Evolutionary conservation across 2,329 filamentous ascomycete species (phyloP).

Genomic region (Cryphonectria naterciae): DNA sequence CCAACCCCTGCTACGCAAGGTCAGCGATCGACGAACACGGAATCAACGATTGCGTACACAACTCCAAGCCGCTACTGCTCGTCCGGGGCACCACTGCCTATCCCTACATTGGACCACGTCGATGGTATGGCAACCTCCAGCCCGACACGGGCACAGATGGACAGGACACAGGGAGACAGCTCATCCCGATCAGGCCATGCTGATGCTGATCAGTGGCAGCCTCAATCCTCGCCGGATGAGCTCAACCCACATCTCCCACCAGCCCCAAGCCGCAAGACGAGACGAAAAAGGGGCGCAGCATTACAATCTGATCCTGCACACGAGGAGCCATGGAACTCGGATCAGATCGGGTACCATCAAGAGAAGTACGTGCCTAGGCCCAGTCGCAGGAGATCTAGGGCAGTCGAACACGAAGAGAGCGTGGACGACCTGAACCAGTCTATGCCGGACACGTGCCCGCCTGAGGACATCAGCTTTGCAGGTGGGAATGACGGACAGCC

Average conservation of each 20-base stretch:
- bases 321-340: constrained; percentile 28
- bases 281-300: constrained; percentile 19
- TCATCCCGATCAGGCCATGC: background rate
- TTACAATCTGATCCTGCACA: constrained; percentile 2
- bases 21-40: constrained; percentile 31
- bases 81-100: constrained; percentile 27
- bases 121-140: constrained; percentile 10
- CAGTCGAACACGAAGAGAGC: constrained; percentile 13
- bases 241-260: constrained; percentile 13
- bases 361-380: constrained; percentile 20
- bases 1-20: constrained; percentile 20
- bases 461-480: background rate
- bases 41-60: constrained; percentile 41
- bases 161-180: background rate
- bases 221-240: constrained; percentile 25
- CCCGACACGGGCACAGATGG: background rate
- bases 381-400: constrained; percentile 23
- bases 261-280: constrained; percentile 15
- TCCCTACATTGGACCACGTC: background rate
- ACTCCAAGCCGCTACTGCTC: constrained; percentile 40
- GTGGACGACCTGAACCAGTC: background rate
- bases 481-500: background rate
- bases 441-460: constrained; percentile 28
- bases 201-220: constrained; percentile 19
- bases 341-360: constrained; percentile 20